Base-by-base conservation (phyloP, 352 stramenopile species). In the Phytopythium delawarense region DNA sequence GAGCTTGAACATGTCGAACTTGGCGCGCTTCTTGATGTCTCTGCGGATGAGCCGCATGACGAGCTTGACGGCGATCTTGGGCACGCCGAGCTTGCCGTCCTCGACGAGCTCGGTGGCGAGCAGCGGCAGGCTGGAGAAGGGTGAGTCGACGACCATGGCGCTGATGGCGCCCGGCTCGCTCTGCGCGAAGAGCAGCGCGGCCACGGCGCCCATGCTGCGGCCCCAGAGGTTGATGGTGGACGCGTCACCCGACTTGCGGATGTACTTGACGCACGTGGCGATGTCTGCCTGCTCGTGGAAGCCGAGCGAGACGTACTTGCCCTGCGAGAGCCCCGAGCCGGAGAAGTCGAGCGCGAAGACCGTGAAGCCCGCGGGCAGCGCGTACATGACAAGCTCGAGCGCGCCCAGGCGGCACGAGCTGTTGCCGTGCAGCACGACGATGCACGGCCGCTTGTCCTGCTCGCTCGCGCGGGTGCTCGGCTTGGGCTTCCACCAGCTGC, bases 1-100 rank as follows among this genome's bases (percentile, higher is more conserved):
- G 50, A 95, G 67, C 64, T 95, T 91, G 64, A 91, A 93, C 79
- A 93, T 91, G 62, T 95, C 86, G 65, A 95, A 95, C 62, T 92
- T 91, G 45, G 86, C 86, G 53, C 86, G 68, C 6, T 79, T 78
- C 63, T 89, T 91, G 48, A 95, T 91, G 64, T 93, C 82, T 1
- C 79, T 67, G 51, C 84, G 80, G 52, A 95, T 87, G 18, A 95
- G 65, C 30, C 81, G 65, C 84, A 95, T 89, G 7, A 95, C 82
- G n/a, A 93, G 67, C 34, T 86, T 85, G 11, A 95, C 86, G 0
- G 83, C 82, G 44, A 95, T 84, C 66, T 89, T 89, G 15, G 86
- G 84, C 8, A 95, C 86, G 6, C 81, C 78, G 3, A 95, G 70
- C 53, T 93, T 95, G 5, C 84, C 86, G 55, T 92, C 86, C 57